Evolutionary conservation across 768 basidiomycete species (phyloP).

Genomic region (Termitomyces titanicus): DNA sequence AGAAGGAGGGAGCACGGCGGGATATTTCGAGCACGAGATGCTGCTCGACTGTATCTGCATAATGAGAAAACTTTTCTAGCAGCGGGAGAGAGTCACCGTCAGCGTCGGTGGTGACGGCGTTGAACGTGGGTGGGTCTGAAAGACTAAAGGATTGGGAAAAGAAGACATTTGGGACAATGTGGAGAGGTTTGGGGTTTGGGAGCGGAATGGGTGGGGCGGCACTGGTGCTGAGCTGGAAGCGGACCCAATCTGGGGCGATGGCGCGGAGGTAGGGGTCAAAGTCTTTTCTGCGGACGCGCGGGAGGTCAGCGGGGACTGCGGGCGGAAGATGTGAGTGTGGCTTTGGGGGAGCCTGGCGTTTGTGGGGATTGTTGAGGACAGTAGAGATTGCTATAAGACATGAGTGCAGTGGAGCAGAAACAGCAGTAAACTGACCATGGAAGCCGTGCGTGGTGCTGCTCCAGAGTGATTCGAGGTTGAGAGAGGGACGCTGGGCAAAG

Average conservation of each 20-base stretch:
- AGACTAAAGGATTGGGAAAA: conserved; percentile 79
- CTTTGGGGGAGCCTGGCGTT: conserved; percentile 81
- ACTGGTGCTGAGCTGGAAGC: conserved; percentile 52
- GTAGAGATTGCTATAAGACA: conserved; percentile 77
- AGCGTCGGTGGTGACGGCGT: conserved; percentile 58
- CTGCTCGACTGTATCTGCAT: conserved; percentile 91
- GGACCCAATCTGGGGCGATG: conserved; percentile 74
- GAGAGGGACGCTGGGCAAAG: too few relatives aligned
- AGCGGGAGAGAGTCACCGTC: conserved; percentile 71
- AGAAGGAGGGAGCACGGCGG: conserved; percentile 88
- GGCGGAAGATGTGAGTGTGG: conserved; percentile 77
- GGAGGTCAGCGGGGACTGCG: conserved; percentile 68
- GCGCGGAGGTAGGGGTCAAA: conserved; percentile 80
- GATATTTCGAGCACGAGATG: conserved; percentile 94
- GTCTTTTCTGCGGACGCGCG: conserved; percentile 77
- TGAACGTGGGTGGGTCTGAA: conserved; percentile 73
- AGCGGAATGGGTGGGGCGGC: conserved; percentile 23
- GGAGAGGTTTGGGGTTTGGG: conserved; percentile 45
- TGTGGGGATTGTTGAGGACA: conserved; percentile 87
- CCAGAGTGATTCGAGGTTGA: conserved; percentile 71
- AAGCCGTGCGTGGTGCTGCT: conserved; percentile 83
- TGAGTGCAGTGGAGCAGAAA: neutral
- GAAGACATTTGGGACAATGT: conserved; percentile 77
- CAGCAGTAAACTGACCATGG: conserved; percentile 60
- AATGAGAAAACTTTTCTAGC: conserved; percentile 86